phyloP scores from a whole-genome alignment of 345 rosid genomes.

The Populus tremula region DNA sequence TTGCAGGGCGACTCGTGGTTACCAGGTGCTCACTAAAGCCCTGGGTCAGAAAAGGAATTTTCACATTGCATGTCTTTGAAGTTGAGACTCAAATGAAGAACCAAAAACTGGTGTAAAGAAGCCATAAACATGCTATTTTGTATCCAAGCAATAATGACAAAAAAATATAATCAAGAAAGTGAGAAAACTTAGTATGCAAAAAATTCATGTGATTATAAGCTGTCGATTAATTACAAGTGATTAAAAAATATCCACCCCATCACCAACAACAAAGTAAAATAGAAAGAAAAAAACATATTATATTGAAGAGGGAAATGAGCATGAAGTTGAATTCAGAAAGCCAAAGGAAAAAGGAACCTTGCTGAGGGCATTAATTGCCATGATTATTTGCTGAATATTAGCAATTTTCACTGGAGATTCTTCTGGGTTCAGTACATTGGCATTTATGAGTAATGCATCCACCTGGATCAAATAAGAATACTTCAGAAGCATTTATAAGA shows the following conservation, averaged over 20 bases:
- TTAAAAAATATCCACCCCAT: not conserved
- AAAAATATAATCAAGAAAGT: not conserved
- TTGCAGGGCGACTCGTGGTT: constrained; percentile 75
- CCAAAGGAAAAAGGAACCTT: constrained; percentile 53
- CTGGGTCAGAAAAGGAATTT: constrained; percentile 41
- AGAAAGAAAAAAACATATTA: not conserved
- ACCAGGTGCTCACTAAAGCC: constrained; percentile 94
- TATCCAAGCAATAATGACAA: not conserved
- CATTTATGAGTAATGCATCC: constrained; percentile 51
- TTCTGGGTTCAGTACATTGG: constrained; percentile 45
- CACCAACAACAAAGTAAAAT: not conserved
- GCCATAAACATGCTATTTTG: not conserved
- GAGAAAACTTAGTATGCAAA: not conserved
- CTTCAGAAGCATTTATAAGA: constrained; percentile 13
- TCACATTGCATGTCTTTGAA: constrained; percentile 7
- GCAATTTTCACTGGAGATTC: constrained; percentile 56
- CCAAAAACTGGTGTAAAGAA: not conserved
- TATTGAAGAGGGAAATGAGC: not conserved
- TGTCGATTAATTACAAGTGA: not conserved
- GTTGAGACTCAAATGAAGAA: constrained; percentile 2
- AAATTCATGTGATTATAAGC: not conserved
- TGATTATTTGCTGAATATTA: constrained; percentile 63
- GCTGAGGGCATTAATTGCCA: constrained; percentile 95
- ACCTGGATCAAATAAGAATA: constrained; percentile 51
- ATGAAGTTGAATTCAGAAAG: not conserved